Base-by-base conservation (phyloP, 768 basidiomycete genomes). In the Hypholoma fasciculare region DNA sequence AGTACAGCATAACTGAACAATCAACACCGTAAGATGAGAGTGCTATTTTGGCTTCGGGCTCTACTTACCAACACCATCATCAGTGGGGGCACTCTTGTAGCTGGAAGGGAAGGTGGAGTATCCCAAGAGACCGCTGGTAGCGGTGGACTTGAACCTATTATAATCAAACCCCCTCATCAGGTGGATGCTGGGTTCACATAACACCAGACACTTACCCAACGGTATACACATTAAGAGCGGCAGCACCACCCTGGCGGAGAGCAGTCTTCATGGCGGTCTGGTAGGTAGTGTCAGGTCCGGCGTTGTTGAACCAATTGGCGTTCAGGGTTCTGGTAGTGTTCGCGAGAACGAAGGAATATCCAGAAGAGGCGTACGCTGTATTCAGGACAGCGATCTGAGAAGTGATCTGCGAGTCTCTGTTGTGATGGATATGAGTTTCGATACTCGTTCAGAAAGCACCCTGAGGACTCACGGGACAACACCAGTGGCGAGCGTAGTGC, bases 51-150 rank as follows among this genome's bases (percentile, higher is more conserved):
- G n/a, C 26, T n/a, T 9, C 16, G 19, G 36, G 42, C 13, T 14
- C 12, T 19, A 58, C 62, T 34, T 34, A 63, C 62, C 62, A 50
- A 81, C 76, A 56, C 82, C 83, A 61, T 85, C 83, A 62, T 84
- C 80, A 5, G 57, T 66, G 4, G 79, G 78, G 40, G 65, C 69
- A 30, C 63, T n/a, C 7, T 65, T 30, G 65, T 80, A 84, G 56
- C 67, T 61, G 1, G 65, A 72, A 12, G 83, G 84, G 75, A 82
- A 83, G 27, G 82, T 83, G 1, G 82, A 69, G 61, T 84, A 84
- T 27, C 82, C 81, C 20, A 86, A 74, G 13, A 84, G 76, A 37
- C 80, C 79, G 30, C 67, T 64, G 56, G 70, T 77, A 23, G 71
- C 64, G 12, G 73, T 77, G 49, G 69, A 70, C 30, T 49, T 63